Conservation (phyloP, 495 filamentous ascomycete species). For the Xylaria castorea region DNA sequence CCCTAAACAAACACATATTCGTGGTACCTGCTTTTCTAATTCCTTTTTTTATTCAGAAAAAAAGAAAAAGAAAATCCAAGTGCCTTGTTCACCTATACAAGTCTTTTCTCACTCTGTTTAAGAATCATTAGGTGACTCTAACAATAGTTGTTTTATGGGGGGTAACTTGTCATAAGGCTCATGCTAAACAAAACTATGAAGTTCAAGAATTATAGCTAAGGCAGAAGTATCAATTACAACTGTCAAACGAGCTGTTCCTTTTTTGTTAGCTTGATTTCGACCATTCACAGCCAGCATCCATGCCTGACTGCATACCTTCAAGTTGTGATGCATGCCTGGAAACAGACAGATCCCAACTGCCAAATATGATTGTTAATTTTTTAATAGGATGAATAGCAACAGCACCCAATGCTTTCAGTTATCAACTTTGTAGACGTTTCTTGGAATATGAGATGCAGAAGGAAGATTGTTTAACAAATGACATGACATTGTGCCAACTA, state of each 20-base stretch:
- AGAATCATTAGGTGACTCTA: background rate
- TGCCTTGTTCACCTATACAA: background rate
- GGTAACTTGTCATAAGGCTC: background rate
- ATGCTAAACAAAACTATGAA: background rate
- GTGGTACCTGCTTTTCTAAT: background rate
- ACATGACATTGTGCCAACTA: background rate
- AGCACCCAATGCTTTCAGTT: background rate
- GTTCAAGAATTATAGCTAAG: background rate
- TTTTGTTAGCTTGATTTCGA: background rate
- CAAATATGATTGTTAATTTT: background rate
- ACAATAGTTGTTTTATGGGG: background rate
- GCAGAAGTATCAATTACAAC: background rate
- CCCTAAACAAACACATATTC: conserved; percentile 8
- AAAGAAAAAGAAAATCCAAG: background rate
- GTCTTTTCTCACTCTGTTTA: background rate
- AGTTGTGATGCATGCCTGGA: conserved; percentile 1
- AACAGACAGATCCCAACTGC: conserved; percentile 11
- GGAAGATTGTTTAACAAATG: background rate
- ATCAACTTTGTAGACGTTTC: background rate
- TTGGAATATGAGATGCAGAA: background rate
- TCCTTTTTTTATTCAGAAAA: background rate
- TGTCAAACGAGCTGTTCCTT: background rate
- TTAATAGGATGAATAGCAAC: background rate
- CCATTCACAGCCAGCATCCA: background rate
- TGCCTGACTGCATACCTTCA: conserved; percentile 5